Evolutionary conservation across 2,329 filamentous ascomycete species (phyloP), one percentile per base, ranked within the genome.

Genomic region (Fusarium sp.): DNA sequence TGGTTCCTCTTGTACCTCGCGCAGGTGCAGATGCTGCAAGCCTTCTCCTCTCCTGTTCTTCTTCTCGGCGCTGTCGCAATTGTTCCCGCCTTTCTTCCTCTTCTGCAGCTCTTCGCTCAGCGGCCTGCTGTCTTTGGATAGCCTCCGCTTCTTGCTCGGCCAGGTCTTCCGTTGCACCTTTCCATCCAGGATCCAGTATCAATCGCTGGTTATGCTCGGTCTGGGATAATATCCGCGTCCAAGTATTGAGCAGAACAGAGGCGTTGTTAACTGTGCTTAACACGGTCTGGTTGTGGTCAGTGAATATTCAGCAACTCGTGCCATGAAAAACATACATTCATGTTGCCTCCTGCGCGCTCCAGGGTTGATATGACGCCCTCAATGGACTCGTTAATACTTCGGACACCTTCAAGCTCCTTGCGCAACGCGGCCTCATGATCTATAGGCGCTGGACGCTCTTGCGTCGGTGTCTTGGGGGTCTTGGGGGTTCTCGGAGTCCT

Each of bases 151-250:
- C 95, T 57, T 94, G 87, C 64, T 97, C 93, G n/a, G 88, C 85
- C 38, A 97, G 80, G 80, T 99, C 96, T 75, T 94, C 89, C 6
- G 89, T 92, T 30, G 94, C 92, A 58, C 96, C 96, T 76, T 95
- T 91, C 94, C 95, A 99, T 61, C 89, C 85, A 3, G 93, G 92
- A 75, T 97, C 92, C 45, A 98, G 85, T 44, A 99, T 91, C 51
- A 99, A 84, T 26, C 96, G 90, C 79, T 98, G 94, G 77, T 97
- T 98, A 80, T 99, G 96, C 80, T 99, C 96, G 6, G 96, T 97
- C 80, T 99, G 96, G 8, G 93, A 96, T 13, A 99, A 87, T 70
- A 99, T 97, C 53, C 94, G 90, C 10, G 94, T 97, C 95, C 95
- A 99, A 16, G 94, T 97, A 74, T 97, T 94, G 33, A 99, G 89